phyloP scores from a whole-genome alignment of 768 basidiomycete species.

The Rhizopogon rudus region DNA sequence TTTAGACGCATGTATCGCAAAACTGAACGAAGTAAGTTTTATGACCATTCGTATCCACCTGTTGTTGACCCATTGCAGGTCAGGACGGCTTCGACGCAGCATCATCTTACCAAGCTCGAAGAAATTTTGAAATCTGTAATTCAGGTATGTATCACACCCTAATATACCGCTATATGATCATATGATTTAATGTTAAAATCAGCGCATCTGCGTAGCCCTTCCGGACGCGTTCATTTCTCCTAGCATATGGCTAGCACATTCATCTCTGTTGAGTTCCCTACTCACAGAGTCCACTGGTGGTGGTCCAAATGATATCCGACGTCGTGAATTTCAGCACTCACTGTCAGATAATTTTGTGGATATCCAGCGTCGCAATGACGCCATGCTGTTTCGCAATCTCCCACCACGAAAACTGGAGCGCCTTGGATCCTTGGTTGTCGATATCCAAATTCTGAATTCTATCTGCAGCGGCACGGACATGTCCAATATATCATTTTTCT shows the following conservation, averaged over 20 bases:
- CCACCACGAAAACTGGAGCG: conserved; percentile 56
- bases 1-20: conserved; percentile 63
- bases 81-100: conserved; percentile 45
- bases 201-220: conserved; percentile 68
- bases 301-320: conserved; percentile 20
- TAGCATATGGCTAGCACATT: conserved; percentile 56
- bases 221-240: conserved; percentile 77
- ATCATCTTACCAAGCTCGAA: conserved; percentile 51
- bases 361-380: conserved; percentile 74
- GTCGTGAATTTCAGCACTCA: conserved; percentile 40
- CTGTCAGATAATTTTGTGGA: conserved; percentile 61
- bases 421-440: conserved; percentile 56
- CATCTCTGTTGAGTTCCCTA: conserved; percentile 29
- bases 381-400: conserved; percentile 67
- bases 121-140: conserved; percentile 50
- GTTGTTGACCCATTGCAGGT: conserved; percentile 37
- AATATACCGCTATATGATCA: neutral
- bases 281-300: conserved; percentile 39
- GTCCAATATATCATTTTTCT: conserved; percentile 52
- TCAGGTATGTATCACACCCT: conserved; percentile 41
- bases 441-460: conserved; percentile 70
- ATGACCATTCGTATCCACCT: neutral
- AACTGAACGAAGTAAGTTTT: conserved; percentile 55
- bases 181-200: conserved; percentile 5
- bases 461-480: conserved; percentile 65